Evolutionary conservation across 768 basidiomycete genomes (phyloP).

Genomic region (Kwoniella pini): DNA sequence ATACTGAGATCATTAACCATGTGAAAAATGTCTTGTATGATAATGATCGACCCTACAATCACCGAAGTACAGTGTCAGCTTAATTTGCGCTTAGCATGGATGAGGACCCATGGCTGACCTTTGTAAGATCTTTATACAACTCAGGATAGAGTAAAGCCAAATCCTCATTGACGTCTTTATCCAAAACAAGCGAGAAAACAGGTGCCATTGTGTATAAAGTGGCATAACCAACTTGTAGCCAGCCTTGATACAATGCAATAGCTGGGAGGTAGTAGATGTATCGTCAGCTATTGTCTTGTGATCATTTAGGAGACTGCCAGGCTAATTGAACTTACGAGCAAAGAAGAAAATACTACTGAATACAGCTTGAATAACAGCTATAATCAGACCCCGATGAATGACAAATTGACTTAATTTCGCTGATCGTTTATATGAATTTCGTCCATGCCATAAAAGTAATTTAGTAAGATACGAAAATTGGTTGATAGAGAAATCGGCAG

Average conservation of each 20-base stretch:
- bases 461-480: constrained; percentile 96
- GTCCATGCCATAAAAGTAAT: constrained; percentile 95
- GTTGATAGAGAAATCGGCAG: constrained; percentile 95
- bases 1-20: constrained; percentile 96
- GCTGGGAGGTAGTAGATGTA: constrained; percentile 58
- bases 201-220: constrained; percentile 98
- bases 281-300: neutral
- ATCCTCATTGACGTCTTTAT: constrained; percentile 93
- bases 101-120: constrained; percentile 61
- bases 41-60: constrained; percentile 75
- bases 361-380: constrained; percentile 96
- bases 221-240: constrained; percentile 95
- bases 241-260: constrained; percentile 96
- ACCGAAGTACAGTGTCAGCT: too few species aligned
- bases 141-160: constrained; percentile 93
- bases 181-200: constrained; percentile 93
- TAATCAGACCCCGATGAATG: constrained; percentile 94
- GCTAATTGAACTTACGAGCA: constrained; percentile 48
- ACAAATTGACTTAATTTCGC: constrained; percentile 98
- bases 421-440: constrained; percentile 96
- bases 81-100: neutral
- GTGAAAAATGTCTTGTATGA: constrained; percentile 98
- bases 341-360: constrained; percentile 69
- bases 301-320: neutral
- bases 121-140: constrained; percentile 94